phyloP scores from a whole-genome alignment of 306 rosid genomes.

The Inga laurina region DNA sequence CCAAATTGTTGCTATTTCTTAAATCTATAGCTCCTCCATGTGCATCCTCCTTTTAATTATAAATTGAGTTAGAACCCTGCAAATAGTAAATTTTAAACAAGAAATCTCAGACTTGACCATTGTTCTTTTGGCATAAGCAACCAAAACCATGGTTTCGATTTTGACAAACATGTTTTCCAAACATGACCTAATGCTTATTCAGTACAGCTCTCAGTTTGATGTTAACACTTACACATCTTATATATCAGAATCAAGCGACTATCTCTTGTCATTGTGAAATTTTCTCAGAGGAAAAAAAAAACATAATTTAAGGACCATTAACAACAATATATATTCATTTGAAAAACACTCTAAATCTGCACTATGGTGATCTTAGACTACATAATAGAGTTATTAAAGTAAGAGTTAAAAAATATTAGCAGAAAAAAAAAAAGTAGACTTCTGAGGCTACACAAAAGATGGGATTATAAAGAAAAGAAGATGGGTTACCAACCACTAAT shows the following conservation, averaged over 20 bases:
- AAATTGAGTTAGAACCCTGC: neutral
- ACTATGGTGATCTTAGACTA: neutral
- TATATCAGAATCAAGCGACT: constrained; percentile 3
- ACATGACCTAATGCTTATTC: neutral
- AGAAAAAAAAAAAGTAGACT: neutral
- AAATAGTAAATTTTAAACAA: constrained; percentile 11
- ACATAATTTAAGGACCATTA: neutral
- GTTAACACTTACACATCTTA: neutral
- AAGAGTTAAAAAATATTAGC: neutral
- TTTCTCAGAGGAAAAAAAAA: constrained; percentile 1
- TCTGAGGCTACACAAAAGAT: neutral
- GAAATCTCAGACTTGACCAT: constrained; percentile 16
- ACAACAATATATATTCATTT: constrained; percentile 1
- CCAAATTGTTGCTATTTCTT: neutral
- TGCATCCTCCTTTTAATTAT: constrained; percentile 10
- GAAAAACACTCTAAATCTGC: constrained; percentile 15
- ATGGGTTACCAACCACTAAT: constrained; percentile 50
- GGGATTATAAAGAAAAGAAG: constrained; percentile 22
- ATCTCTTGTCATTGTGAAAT: neutral
- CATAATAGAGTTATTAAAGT: constrained; percentile 11
- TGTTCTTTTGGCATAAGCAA: neutral
- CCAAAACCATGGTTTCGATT: neutral
- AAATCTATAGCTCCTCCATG: neutral
- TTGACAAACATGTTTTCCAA: neutral
- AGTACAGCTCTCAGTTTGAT: neutral